Base-by-base conservation (phyloP, 345 rosid species). In the Lepidium africanum region DNA sequence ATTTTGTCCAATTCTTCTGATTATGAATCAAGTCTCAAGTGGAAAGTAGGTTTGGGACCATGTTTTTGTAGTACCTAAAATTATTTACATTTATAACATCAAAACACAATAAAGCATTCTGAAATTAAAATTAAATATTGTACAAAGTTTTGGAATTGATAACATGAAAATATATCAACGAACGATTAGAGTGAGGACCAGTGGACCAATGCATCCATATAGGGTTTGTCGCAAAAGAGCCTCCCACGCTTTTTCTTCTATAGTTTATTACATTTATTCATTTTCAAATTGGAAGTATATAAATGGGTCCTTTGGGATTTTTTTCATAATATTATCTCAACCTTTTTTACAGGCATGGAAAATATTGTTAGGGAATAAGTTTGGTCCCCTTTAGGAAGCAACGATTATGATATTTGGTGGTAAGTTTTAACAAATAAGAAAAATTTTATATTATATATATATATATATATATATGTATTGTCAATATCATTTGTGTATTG, bases 141-240 rank as follows among this genome's bases (percentile, higher is more conserved):
- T n/a, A 59, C 5, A 59, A 59, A 9, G 9, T 23, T 59, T 23
- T 23, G 37, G 37, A 59, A 38, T 40, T 25, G 49, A 59, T 59
- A 25, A 40, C 48, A 40, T 59, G 64, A n/a, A 38, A 67, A 59
- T 48, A 16, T 39, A 39, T 70, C 17, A 60, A n/a, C 41, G 23
- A 52, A 40, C 47, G 56, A 19, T 62, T 56, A 64, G 70, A 43
- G 51, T 30, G 43, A 64, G 76, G 76, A 72, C 70, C 76, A 72
- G 49, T 55, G 65, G 70, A 72, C 70, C 76, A 72, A 7, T 55
- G 16, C 23, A 10, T 56, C 65, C 59, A 46, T 63, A 35, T 72
- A 72, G 58, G 56, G 64, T 72, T 25, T 71, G 70, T 72, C 76
- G 33, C 76, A 63, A 46, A 59, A 63, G 70, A 63, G 58, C 69